phyloP scores from a whole-genome alignment of 306 rosid genomes.

The Bauhinia variegata region DNA sequence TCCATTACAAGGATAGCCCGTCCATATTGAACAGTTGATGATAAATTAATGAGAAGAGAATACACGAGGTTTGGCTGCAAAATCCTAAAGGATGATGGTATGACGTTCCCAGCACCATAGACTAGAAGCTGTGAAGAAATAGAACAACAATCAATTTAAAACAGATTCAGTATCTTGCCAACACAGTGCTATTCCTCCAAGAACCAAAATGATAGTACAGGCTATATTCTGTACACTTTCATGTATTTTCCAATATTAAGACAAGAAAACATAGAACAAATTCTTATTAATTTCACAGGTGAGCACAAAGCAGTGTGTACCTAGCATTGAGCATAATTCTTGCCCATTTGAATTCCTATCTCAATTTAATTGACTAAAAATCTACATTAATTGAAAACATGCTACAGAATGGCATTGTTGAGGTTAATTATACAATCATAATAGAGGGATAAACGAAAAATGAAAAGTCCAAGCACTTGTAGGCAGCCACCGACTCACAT shows the following conservation, averaged over 20 bases:
- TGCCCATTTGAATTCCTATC: background rate
- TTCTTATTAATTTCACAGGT: conserved; percentile 1
- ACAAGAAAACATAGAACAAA: background rate
- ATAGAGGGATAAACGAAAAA: conserved; percentile 6
- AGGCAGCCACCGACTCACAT: conserved; percentile 69
- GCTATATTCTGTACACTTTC: background rate
- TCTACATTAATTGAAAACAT: background rate
- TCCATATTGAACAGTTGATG: conserved; percentile 59
- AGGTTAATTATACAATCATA: conserved; percentile 3
- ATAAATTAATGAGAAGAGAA: conserved; percentile 66
- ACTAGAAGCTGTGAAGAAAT: conserved; percentile 71
- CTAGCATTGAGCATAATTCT: too few species aligned
- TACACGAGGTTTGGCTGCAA: conserved; percentile 67
- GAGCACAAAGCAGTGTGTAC: background rate
- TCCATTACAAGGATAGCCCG: conserved; percentile 84
- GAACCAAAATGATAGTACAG: background rate
- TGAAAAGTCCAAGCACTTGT: conserved; percentile 13
- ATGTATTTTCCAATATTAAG: conserved; percentile 2
- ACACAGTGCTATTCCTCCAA: background rate
- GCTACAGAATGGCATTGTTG: background rate
- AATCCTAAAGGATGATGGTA: conserved; percentile 73
- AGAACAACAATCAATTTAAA: conserved; percentile 33
- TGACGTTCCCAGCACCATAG: conserved; percentile 85
- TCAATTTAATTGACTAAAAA: background rate
- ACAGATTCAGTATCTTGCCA: conserved; percentile 7